A percentile compares a stretch with the other conserved stretches of the same genome.
phyloP scores from a whole-genome alignment of 441 rosid species.

The Eruca vesicaria region DNA sequence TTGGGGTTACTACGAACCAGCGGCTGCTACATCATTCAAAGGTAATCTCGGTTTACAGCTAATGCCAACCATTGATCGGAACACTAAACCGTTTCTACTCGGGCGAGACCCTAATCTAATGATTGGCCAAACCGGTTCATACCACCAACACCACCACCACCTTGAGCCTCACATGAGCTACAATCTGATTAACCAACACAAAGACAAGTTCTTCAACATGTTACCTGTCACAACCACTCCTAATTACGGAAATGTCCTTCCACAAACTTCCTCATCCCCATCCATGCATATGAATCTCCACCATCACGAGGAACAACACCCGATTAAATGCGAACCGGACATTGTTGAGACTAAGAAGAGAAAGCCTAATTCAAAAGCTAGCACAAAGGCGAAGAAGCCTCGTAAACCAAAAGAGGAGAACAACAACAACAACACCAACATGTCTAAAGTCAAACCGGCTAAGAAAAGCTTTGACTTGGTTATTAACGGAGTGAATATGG shows the following conservation, averaged over 20 bases:
- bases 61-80: conserved; percentile 73
- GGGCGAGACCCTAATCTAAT: conserved; percentile 67
- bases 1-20: conserved; percentile 92
- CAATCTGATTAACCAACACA: conserved; percentile 65
- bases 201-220: conserved; percentile 73
- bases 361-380: conserved; percentile 41
- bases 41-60: conserved; percentile 88
- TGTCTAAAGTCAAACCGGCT: conserved; percentile 49
- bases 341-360: conserved; percentile 65
- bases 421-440: not conserved
- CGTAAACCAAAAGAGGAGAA: conserved; percentile 71
- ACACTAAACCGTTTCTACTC: conserved; percentile 67
- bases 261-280: conserved; percentile 53
- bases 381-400: conserved; percentile 70
- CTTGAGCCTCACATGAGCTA: conserved; percentile 72
- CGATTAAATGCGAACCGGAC: conserved; percentile 56
- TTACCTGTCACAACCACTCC: conserved; percentile 54
- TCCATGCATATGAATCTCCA: conserved; percentile 40
- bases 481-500: conserved; percentile 88
- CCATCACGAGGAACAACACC: conserved; percentile 35
- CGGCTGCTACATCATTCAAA: conserved; percentile 44
- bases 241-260: conserved; percentile 45
- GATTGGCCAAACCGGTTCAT: conserved; percentile 54
- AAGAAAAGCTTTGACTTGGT: conserved; percentile 83
- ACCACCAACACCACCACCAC: conserved; percentile 42